These are phyloP conservation scores for Skeletonema tropicum DNA, from an alignment of 108 stramenopile species.

Conservation along the genomic window DNA sequence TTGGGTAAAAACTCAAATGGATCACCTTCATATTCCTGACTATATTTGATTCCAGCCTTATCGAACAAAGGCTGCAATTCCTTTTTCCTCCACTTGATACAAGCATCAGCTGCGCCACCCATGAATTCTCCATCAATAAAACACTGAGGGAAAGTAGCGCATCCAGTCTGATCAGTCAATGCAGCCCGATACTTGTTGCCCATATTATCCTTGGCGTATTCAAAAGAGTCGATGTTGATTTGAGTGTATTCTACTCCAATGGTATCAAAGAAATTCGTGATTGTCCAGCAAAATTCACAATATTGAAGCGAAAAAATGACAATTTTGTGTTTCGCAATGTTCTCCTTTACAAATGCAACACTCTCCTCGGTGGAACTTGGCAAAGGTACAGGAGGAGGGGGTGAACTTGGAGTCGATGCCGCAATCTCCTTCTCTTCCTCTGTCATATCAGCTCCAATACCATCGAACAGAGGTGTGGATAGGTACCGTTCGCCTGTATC, in stretches of 20 bases:
- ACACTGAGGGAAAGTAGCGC: constrained; percentile 62
- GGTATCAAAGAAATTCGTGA: constrained; percentile 66
- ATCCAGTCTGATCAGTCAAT: constrained; percentile 49
- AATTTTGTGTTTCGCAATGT: constrained; percentile 74
- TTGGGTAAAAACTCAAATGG: constrained; percentile 64
- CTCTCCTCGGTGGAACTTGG: constrained; percentile 35
- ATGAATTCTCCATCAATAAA: constrained; percentile 69
- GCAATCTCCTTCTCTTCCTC: constrained; percentile 63
- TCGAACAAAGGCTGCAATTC: constrained; percentile 49
- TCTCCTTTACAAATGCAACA: constrained; percentile 66
- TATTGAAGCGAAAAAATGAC: constrained; percentile 74
- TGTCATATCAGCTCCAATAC: constrained; percentile 73
- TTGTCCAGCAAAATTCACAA: constrained; percentile 74
- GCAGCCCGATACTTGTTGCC: constrained; percentile 63
- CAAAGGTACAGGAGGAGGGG: constrained; percentile 48
- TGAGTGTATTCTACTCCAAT: constrained; percentile 22
- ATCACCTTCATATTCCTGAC: constrained; percentile 45
- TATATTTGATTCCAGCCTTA: constrained; percentile 34
- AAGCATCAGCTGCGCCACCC: constrained; percentile 82
- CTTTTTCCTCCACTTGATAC: constrained; percentile 58
- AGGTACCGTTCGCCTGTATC: constrained; percentile 78
- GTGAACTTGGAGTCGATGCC: constrained; percentile 36
- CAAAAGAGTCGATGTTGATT: constrained; percentile 49
- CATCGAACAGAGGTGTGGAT: constrained; percentile 70
- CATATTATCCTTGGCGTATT: constrained; percentile 68